Base-by-base conservation (phyloP, 1,284 basidiomycete genomes). In the Ustilago trichophora region DNA sequence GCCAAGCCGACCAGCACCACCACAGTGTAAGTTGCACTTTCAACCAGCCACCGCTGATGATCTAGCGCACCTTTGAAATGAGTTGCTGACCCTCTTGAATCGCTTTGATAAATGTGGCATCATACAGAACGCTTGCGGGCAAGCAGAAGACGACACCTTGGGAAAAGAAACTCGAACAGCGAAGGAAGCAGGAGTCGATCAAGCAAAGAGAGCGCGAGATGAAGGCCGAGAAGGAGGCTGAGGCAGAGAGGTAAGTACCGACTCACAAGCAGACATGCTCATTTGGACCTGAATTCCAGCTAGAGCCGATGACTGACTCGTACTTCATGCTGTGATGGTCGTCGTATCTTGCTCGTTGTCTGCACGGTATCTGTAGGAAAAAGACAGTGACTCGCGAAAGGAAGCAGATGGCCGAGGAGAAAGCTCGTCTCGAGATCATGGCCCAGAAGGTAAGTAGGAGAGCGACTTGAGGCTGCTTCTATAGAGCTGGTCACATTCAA, bases 371-470 rank as follows among this genome's bases (percentile, higher is more conserved):
- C 33, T 27, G 33, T 38, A 67, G 60, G 32, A 72, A 72, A 54
- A 67, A 54, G 51, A 44, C 53, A 15, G 50, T 65, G 10, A 66
- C 53, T 3, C 43, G 54, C n/a, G 72, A 74, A 43, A 46, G 72
- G 29, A 72, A 72, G 52, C 63, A 68, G 29, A 74, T 69, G 62
- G 65, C 60, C 35, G 68, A 68, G 33, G 72, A 74, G 29, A 71
- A 67, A 52, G 72, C 60, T 8, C 52, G 72, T 32, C 55, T 74
- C 25, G 65, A 72, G 52, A 60, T 55, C 44, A 72, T 74, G 72
- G 67, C 67, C 13, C 43, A 57, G 19, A 74, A 72, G 65, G 72
- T 74, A 49, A 33, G 72, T 48, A n/a, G n/a, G n/a, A n/a, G n/a
- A n/a, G n/a, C n/a, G n/a, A n/a, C n/a, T n/a, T n/a, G n/a, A n/a